Evolutionary conservation across 331 rosid species (phyloP), one percentile per base, ranked within the genome.

Genomic region (Saraca asoca): DNA sequence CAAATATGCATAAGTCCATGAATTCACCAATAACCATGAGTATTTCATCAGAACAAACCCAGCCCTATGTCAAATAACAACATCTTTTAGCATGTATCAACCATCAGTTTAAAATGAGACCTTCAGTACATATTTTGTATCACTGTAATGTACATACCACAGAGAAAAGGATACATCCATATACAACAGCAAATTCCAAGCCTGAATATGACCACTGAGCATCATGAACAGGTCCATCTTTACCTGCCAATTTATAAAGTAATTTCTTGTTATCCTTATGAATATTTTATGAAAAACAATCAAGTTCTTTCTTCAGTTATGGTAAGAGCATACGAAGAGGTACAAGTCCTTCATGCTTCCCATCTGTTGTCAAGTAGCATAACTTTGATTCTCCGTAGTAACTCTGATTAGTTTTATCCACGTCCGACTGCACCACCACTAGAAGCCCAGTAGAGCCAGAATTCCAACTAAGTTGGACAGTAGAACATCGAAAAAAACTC

Each of bases 371-470:
- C 75, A 93, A 65, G 83, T 89, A 89, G 90, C 78, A 81, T 62
- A 93, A 79, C 81, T 89, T 93, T 35, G 98, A 84, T 71, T 93
- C 98, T 62, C 98, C 96, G 53, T 87, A 87, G 79, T 93, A 93
- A 84, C 98, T 93, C 66, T 93, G 96, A 78, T 93, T 93, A 72
- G 96, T 93, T 85, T 89, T 93, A 70, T 89, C 98, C 46, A 89
- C 95, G 78, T 93, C 98, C 33, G 98, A 81, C 75, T 93, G 98
- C 62, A 73, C 98, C 62, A 85, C 69, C 70, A 84, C 85, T 51
- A 93, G 75, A 73, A 93, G 95, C 59, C 98, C 98, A 39, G 90
- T 83, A 19, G 98, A 93, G 56, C 96, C 90, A 34, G 16, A 71
- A 65, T 93, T 93, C 98, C 98, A 93, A 50, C 68, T 79, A 74